Conservation (phyloP, 2,329 filamentous ascomycete species). For the Botrytis porri region DNA sequence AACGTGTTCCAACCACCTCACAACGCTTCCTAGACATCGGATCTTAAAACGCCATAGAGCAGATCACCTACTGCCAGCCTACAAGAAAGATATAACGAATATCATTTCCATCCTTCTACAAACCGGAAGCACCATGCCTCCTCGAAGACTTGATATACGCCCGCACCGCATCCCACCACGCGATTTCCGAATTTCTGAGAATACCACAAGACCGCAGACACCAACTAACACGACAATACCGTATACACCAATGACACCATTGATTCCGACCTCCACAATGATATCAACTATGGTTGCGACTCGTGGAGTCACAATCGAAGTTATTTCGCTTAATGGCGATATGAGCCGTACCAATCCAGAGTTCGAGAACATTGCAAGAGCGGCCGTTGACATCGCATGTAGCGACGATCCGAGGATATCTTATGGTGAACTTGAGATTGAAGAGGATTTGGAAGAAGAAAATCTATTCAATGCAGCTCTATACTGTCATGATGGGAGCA, state of each 20-base stretch:
- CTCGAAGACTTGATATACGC: neutral
- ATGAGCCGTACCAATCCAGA: neutral
- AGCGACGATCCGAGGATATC: neutral
- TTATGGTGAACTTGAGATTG: neutral
- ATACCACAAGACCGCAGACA: neutral
- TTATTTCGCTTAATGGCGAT: neutral
- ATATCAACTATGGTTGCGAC: neutral
- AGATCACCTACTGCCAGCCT: neutral
- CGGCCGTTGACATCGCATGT: neutral
- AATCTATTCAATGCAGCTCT: neutral
- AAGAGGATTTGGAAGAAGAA: neutral
- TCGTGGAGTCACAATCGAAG: neutral
- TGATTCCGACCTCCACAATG: too few relatives aligned
- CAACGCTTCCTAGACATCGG: neutral
- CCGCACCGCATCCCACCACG: neutral
- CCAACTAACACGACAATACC: neutral
- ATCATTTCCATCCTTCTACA: neutral
- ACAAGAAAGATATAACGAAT: neutral
- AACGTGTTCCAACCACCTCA: neutral
- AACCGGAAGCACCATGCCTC: neutral
- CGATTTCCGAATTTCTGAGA: too few relatives aligned
- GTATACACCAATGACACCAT: neutral
- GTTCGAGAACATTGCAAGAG: neutral
- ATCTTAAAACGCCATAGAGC: neutral
- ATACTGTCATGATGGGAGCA: neutral